Conservation (phyloP, 2,329 filamentous ascomycete species). For the Zymoseptoria pseudotritici region DNA sequence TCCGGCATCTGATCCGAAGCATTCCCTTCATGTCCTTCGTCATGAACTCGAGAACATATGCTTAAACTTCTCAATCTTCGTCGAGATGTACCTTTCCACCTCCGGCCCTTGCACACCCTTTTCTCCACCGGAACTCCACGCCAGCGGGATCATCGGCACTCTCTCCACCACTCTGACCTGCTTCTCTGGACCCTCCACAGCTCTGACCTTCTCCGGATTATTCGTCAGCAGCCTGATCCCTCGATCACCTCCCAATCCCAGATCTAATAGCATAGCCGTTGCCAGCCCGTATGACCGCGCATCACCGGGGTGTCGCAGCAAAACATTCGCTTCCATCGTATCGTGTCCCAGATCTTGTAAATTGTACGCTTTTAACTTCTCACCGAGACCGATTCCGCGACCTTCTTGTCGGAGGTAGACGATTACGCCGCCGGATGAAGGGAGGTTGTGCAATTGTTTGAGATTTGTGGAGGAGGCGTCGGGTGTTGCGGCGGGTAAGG, state of each 20-base stretch:
- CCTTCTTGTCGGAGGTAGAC: constrained; percentile 95
- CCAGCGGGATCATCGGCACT: constrained; percentile 90
- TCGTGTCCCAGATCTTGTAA: constrained; percentile 95
- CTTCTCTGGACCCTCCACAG: constrained; percentile 82
- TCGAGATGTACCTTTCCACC: constrained; percentile 87
- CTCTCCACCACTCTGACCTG: constrained; percentile 83
- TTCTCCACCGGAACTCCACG: constrained; percentile 73
- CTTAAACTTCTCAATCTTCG: constrained; percentile 60
- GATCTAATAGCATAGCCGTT: constrained; percentile 83
- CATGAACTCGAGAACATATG: constrained; percentile 36
- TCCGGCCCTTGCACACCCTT: constrained; percentile 80
- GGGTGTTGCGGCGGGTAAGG: constrained; percentile 23
- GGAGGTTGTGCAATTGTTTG: constrained; percentile 6
- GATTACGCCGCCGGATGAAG: constrained; percentile 68
- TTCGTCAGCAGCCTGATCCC: constrained; percentile 85
- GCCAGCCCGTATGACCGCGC: constrained; percentile 93
- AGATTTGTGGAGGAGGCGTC: constrained; percentile 17
- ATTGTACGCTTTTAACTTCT: constrained; percentile 98
- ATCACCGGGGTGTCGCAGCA: constrained; percentile 87
- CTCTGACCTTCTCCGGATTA: constrained; percentile 93
- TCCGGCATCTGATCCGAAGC: neutral
- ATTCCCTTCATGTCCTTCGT: neutral
- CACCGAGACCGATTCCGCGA: constrained; percentile 84
- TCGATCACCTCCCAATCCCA: constrained; percentile 61
- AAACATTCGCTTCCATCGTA: constrained; percentile 89